Conservation (phyloP, 2,329 filamentous ascomycete genomes). For the Fusarium metavorans region DNA sequence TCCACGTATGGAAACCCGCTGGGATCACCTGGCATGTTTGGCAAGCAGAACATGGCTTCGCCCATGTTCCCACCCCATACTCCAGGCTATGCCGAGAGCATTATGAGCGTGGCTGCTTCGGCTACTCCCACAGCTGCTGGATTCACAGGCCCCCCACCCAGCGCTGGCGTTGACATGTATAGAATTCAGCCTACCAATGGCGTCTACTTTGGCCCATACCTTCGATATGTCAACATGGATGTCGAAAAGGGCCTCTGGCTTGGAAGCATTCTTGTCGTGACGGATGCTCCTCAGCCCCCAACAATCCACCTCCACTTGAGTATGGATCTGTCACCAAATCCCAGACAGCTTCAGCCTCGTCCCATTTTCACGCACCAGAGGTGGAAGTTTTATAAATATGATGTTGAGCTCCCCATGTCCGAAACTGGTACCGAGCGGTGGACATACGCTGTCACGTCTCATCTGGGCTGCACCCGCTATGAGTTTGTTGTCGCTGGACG, state of each 20-base stretch:
- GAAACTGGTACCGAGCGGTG: conserved; percentile 83
- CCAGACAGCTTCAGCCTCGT: conserved; percentile 83
- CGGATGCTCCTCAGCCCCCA: conserved; percentile 89
- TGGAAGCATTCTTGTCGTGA: conserved; percentile 93
- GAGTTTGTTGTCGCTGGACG: conserved; percentile 95
- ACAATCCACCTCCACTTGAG: conserved; percentile 97
- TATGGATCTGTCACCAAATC: conserved; percentile 90
- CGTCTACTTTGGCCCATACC: conserved; percentile 97
- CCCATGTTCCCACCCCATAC: conserved; percentile 87
- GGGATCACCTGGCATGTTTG: conserved; percentile 72
- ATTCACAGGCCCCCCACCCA: conserved; percentile 89
- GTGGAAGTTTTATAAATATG: conserved; percentile 97
- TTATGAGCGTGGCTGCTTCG: conserved; percentile 82
- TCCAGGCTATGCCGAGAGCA: conserved; percentile 86
- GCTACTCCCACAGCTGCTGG: conserved; percentile 82
- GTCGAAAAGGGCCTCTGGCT: conserved; percentile 90
- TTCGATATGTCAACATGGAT: conserved; percentile 98
- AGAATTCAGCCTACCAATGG: conserved; percentile 93
- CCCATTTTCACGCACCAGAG: conserved; percentile 90
- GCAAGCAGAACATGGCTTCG: conserved; percentile 71
- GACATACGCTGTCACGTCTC: conserved; percentile 98
- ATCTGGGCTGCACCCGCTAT: conserved; percentile 96
- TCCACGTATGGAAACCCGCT: conserved; percentile 82
- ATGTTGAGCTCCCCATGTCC: conserved; percentile 89
- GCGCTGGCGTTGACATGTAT: conserved; percentile 92